These are phyloP conservation scores for Saccharomyces hybrid DNA, from an alignment of 1,139 yeast species.

Conservation along the genomic window DNA sequence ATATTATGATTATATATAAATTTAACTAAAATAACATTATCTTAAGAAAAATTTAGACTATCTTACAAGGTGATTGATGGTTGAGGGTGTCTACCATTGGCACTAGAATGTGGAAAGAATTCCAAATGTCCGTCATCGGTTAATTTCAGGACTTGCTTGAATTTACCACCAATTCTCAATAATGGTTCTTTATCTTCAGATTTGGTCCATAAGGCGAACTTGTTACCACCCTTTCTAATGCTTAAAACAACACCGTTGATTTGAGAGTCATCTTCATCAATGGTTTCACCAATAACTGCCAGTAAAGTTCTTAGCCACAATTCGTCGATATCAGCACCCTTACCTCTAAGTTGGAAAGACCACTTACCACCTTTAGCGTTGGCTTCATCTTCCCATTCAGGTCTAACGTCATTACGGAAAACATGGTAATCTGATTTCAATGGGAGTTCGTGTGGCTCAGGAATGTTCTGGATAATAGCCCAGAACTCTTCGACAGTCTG, in stretches of 20 bases:
- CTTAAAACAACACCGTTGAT: conserved; percentile 93
- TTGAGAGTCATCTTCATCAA: conserved; percentile 67
- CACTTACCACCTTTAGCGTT: conserved; percentile 94
- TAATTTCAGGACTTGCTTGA: conserved; percentile 43
- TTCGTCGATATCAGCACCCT: conserved; percentile 65
- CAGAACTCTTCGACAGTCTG: conserved; percentile 96
- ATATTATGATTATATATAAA: conserved; percentile 5
- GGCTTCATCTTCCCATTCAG: conserved; percentile 95
- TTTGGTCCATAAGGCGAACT: conserved; percentile 91
- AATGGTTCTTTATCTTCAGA: conserved; percentile 61
- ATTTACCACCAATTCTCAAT: conserved; percentile 69
- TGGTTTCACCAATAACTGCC: conserved; percentile 92
- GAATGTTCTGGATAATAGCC: conserved; percentile 95
- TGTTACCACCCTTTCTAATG: conserved; percentile 74
- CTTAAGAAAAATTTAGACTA: conserved; percentile 6
- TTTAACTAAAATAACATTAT: conserved; percentile 1
- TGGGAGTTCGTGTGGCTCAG: conserved; percentile 87
- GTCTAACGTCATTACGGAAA: conserved; percentile 90
- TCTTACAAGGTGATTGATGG: conserved; percentile 31
- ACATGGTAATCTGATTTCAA: conserved; percentile 90
- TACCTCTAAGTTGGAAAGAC: conserved; percentile 71
- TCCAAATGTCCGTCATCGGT: conserved; percentile 30
- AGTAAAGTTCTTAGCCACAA: conserved; percentile 89
- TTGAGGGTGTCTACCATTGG: conserved; percentile 31
- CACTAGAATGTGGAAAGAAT: conserved; percentile 32